A percentile compares a stretch with the other conserved stretches of the same genome.
Conservation (phyloP, 768 basidiomycete genomes). For the Pholiota molesta region DNA sequence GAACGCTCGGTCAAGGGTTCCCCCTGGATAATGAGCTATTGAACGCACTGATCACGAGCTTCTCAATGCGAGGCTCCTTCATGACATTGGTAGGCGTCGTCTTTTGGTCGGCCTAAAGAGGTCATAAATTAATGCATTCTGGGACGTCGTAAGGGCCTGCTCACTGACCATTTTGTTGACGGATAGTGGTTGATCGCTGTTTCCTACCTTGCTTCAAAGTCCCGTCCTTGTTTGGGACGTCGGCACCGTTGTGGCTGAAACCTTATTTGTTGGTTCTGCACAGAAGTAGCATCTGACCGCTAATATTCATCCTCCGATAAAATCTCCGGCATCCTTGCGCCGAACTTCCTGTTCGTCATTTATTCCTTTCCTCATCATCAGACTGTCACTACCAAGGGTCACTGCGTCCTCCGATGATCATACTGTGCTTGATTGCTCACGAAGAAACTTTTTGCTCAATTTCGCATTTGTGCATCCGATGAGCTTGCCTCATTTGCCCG, state of each 20-base stretch:
- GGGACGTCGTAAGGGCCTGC: constrained; percentile 5
- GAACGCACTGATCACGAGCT: constrained; percentile 97
- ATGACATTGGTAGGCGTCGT: constrained; percentile 89
- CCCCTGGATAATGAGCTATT: constrained; percentile 6
- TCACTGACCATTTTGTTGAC: constrained; percentile 45
- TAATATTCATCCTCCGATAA: constrained; percentile 3
- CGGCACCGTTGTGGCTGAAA: constrained; percentile 41
- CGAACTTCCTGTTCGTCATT: background rate
- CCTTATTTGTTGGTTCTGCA: constrained; percentile 40
- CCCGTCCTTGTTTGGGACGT: constrained; percentile 30
- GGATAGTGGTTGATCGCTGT: constrained; percentile 40
- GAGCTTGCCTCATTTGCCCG: background rate
- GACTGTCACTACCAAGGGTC: no score
- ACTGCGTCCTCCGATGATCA: no score
- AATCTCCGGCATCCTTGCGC: constrained; percentile 5
- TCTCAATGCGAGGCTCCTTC: constrained; percentile 97
- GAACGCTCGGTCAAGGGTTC: constrained; percentile 15
- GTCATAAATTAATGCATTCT: constrained; percentile 15
- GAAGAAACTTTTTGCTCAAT: background rate
- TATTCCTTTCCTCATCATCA: background rate
- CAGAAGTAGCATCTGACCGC: constrained; percentile 33
- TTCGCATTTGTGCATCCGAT: background rate
- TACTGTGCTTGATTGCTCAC: background rate
- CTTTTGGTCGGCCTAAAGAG: constrained; percentile 82
- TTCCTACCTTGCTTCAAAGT: constrained; percentile 34